A percentile compares a stretch with the other conserved stretches of the same genome.
Conservation (phyloP, 2,329 filamentous ascomycete species). For the Ascochyta koolunga region DNA sequence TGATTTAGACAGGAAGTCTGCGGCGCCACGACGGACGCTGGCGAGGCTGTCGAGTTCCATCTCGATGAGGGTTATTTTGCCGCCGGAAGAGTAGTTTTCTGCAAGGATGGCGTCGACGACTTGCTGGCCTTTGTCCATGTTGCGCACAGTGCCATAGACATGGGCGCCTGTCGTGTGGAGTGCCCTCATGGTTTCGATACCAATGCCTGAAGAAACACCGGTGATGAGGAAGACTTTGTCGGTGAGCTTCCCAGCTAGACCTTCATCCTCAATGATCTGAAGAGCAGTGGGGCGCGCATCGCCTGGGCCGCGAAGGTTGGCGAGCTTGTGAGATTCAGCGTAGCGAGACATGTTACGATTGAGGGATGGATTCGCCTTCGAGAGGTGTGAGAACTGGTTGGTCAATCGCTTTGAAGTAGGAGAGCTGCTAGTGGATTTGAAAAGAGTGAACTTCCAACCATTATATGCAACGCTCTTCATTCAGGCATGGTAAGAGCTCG, state of each 20-base stretch:
- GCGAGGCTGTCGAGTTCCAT: slow-evolving; percentile 31
- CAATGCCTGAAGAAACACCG: slow-evolving; percentile 32
- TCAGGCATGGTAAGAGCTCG: too few species aligned
- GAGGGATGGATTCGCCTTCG: too few species aligned
- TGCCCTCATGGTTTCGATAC: slow-evolving; percentile 43
- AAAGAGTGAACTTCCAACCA: too few species aligned
- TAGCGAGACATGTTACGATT: slow-evolving; percentile 11
- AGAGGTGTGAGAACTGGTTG: too few species aligned
- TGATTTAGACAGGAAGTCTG: slow-evolving; percentile 25
- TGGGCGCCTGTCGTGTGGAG: slow-evolving; percentile 55
- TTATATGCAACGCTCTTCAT: too few species aligned
- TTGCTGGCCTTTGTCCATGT: slow-evolving; percentile 19
- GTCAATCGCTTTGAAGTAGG: too few species aligned
- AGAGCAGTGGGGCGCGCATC: slow-evolving; percentile 29
- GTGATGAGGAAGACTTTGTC: slow-evolving; percentile 35
- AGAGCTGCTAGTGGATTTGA: too few species aligned
- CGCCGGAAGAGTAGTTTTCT: slow-evolving; percentile 13
- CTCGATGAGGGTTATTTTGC: slow-evolving; percentile 28
- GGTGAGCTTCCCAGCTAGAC: slow-evolving; percentile 37
- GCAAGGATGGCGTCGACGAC: slow-evolving; percentile 31
- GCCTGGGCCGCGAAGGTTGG: slow-evolving; percentile 37
- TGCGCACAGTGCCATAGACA: slow-evolving; percentile 53
- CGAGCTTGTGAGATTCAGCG: slow-evolving; percentile 9
- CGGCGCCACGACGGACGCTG: slow-evolving; percentile 25
- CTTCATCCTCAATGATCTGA: slow-evolving; percentile 47